Evolutionary conservation across 805 yeast species (phyloP).

Genomic region (Schwanniomyces pseudopolymorphus): DNA sequence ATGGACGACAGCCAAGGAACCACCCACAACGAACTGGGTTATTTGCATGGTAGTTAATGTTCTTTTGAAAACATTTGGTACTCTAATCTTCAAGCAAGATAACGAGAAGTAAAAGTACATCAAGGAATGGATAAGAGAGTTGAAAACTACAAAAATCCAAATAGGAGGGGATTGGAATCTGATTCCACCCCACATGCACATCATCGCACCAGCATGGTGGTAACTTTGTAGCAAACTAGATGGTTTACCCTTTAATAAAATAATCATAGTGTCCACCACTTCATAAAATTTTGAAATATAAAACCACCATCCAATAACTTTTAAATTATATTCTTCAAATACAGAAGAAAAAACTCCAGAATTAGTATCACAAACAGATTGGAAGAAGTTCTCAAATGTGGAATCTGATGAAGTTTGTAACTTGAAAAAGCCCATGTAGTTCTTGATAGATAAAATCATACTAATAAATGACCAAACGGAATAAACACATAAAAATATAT

Average conservation of each 20-base stretch:
- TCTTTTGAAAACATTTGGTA: constrained; percentile 58
- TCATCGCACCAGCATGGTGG: constrained; percentile 79
- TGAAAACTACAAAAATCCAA: constrained; percentile 78
- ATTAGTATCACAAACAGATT: constrained; percentile 58
- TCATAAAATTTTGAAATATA: constrained; percentile 72
- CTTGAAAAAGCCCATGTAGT: constrained; percentile 25
- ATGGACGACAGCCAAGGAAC: constrained; percentile 64
- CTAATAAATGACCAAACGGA: constrained; percentile 71
- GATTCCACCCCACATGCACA: constrained; percentile 80
- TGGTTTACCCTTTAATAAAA: constrained; percentile 65
- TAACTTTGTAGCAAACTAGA: constrained; percentile 68
- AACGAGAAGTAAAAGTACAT: constrained; percentile 72
- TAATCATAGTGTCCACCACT: constrained; percentile 66
- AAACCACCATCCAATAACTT: constrained; percentile 63
- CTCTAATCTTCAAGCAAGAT: constrained; percentile 55
- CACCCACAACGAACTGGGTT: constrained; percentile 67
- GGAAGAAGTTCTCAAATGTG: constrained; percentile 51
- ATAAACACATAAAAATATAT: constrained; percentile 59
- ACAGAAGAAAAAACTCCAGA: constrained; percentile 53
- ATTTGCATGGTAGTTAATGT: constrained; percentile 66
- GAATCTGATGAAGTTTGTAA: constrained; percentile 6
- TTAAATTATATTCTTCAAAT: constrained; percentile 36
- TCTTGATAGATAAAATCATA: constrained; percentile 53
- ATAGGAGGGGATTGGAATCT: constrained; percentile 71
- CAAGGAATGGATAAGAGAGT: constrained; percentile 73